Conservation (phyloP, 805 yeast species). For the Teunomyces pallodes region DNA sequence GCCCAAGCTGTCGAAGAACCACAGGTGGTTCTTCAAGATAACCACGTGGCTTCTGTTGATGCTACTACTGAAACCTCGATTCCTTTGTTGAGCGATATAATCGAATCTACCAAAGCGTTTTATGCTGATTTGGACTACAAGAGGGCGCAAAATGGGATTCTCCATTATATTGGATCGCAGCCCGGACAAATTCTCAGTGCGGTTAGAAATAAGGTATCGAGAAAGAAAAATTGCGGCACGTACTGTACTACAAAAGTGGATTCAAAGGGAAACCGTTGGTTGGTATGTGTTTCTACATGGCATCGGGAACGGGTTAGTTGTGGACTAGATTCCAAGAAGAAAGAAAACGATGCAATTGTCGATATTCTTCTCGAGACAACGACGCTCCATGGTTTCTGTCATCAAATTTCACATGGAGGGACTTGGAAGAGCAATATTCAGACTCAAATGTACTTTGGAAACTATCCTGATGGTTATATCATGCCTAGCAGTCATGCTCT, state of each 20-base stretch:
- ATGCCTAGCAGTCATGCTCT: neutral
- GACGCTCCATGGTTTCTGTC: neutral
- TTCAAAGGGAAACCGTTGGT: neutral
- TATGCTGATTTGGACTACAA: neutral
- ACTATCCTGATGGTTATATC: neutral
- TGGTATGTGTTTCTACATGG: slow-evolving; percentile 1
- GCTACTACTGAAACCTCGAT: neutral
- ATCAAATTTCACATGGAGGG: neutral
- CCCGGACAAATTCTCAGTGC: neutral
- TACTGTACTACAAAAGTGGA: neutral
- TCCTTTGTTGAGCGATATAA: neutral
- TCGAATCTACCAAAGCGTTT: neutral
- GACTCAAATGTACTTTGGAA: neutral
- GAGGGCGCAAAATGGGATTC: neutral
- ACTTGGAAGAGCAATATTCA: neutral
- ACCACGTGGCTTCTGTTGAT: neutral
- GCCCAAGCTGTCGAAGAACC: neutral
- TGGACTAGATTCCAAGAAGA: neutral
- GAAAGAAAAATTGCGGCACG: neutral
- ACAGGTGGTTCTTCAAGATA: neutral
- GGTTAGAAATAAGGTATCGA: neutral
- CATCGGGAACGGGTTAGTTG: neutral
- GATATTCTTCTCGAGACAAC: neutral
- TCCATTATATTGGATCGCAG: neutral
- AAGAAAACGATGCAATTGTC: neutral